These are phyloP conservation scores for Zymoseptoria crescenta DNA, from an alignment of 2,329 filamentous ascomycete genomes.

Conservation along the genomic window DNA sequence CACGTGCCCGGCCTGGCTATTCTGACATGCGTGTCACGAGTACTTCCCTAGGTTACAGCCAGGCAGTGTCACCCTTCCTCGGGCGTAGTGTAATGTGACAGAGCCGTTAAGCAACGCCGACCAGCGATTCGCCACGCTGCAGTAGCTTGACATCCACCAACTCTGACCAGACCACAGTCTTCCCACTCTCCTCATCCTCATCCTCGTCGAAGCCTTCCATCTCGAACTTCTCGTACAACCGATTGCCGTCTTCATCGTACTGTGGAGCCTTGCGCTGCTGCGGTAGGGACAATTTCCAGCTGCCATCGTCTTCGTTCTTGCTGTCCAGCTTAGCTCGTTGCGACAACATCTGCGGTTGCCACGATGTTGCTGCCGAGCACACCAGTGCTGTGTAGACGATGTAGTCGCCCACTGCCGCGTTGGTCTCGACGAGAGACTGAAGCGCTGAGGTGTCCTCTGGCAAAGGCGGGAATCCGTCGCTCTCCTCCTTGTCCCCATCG, in stretches of 20 bases:
- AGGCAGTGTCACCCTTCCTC: neutral
- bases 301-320: conserved; percentile 42
- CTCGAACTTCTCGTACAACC: conserved; percentile 72
- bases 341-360: conserved; percentile 58
- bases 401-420: conserved; percentile 52
- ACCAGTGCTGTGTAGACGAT: conserved; percentile 61
- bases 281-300: conserved; percentile 52
- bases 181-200: conserved; percentile 32
- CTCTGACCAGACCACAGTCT: conserved; percentile 53
- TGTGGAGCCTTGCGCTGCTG: conserved; percentile 53
- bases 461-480: conserved; percentile 51
- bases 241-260: conserved; percentile 62
- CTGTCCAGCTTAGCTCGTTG: conserved; percentile 57
- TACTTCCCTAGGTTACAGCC: neutral
- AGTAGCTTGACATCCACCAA: conserved; percentile 60
- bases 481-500: conserved; percentile 22
- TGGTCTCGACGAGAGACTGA: conserved; percentile 41
- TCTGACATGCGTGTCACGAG: neutral
- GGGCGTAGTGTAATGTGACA: neutral
- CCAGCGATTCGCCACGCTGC: neutral
- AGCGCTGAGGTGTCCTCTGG: conserved; percentile 37
- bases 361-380: conserved; percentile 54
- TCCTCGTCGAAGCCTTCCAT: conserved; percentile 54
- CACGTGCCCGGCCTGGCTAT: neutral
- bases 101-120: neutral